These are phyloP conservation scores for Clitoria ternatea DNA, from an alignment of 306 rosid species.

Conservation along the genomic window DNA sequence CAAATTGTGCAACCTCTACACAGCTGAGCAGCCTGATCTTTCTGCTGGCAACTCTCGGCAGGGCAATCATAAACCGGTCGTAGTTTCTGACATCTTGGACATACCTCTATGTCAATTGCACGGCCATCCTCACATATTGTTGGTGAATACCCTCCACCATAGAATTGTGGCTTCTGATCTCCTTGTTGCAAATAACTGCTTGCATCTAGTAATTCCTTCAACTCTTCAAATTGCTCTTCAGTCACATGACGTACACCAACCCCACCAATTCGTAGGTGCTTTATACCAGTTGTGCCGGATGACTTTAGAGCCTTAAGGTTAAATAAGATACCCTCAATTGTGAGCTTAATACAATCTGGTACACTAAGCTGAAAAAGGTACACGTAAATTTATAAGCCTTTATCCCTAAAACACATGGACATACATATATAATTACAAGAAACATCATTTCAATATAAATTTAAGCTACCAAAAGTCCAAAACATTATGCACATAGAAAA, in stretches of 20 bases:
- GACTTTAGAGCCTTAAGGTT: conserved; percentile 43
- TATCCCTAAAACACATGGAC: neutral
- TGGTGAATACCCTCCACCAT: conserved; percentile 24
- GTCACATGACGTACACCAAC: conserved; percentile 33
- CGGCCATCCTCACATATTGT: conserved; percentile 48
- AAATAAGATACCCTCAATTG: conserved; percentile 37
- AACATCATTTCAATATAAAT: conserved; percentile 7
- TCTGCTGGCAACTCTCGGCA: conserved; percentile 52
- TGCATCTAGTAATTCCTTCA: conserved; percentile 38
- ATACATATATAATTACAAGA: neutral
- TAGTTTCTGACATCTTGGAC: conserved; percentile 66
- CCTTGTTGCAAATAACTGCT: conserved; percentile 28
- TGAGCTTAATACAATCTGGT: conserved; percentile 44
- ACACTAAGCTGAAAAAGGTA: conserved; percentile 41
- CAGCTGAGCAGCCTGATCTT: conserved; percentile 30
- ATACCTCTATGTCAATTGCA: conserved; percentile 59
- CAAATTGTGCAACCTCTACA: conserved; percentile 79
- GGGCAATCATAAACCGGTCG: conserved; percentile 84
- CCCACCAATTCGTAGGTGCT: conserved; percentile 44
- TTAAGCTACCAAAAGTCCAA: neutral
- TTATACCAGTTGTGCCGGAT: conserved; percentile 39
- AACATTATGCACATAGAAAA: neutral
- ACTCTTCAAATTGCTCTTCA: conserved; percentile 44
- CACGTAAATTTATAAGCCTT: neutral
- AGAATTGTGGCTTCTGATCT: conserved; percentile 45